Evolutionary conservation across 441 rosid species (phyloP).

Genomic region (Pelargonium citronellum): DNA sequence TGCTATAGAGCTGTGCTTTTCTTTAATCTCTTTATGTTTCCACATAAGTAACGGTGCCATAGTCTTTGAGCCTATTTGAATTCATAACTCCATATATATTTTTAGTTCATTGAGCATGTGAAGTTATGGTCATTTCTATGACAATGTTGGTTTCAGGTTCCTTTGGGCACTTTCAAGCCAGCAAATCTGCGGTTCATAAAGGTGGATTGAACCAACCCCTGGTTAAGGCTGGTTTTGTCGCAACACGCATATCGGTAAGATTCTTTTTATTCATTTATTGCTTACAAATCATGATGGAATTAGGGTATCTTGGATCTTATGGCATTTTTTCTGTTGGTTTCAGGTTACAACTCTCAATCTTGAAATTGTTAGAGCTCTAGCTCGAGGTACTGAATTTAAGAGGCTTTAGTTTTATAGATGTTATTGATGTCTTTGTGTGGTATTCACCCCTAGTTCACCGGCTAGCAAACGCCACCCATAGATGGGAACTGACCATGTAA

Average conservation of each 20-base stretch:
- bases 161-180: constrained; percentile 96
- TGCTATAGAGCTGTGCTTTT: neutral
- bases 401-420: constrained; percentile 5
- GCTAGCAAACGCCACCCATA: neutral
- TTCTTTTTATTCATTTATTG: neutral
- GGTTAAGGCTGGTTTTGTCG: constrained; percentile 90
- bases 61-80: too few species aligned
- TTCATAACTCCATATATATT: too few species aligned
- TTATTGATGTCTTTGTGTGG: neutral
- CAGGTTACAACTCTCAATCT: constrained; percentile 86
- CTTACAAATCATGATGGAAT: neutral
- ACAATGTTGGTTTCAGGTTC: constrained; percentile 50
- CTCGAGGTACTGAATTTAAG: constrained; percentile 54
- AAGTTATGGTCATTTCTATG: constrained; percentile 4
- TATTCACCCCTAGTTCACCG: neutral
- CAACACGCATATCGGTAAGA: constrained; percentile 84
- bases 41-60: too few species aligned
- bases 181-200: constrained; percentile 86
- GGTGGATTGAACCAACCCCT: constrained; percentile 69
- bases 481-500: neutral
- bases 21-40: neutral
- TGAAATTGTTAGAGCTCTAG: constrained; percentile 84
- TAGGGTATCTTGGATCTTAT: neutral
- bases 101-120: too few species aligned
- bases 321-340: constrained; percentile 2